These are phyloP conservation scores for Populus trichocarpa DNA, from an alignment of 441 rosid genomes.

Conservation along the genomic window DNA sequence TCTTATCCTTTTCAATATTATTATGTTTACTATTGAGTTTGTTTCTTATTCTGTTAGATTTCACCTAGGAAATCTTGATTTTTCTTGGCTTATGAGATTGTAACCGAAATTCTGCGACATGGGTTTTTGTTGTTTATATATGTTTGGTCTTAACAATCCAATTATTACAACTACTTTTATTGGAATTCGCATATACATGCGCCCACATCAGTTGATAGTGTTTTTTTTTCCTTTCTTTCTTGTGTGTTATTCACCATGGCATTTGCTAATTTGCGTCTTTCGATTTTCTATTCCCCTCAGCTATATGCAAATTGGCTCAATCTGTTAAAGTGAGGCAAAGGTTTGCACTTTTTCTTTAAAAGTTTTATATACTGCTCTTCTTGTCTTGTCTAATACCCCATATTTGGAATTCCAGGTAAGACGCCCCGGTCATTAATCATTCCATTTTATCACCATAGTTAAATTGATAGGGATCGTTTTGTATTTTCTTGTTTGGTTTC, in stretches of 20 bases:
- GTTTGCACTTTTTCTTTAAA: conserved; percentile 32
- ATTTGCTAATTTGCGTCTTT: neutral
- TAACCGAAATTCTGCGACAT: too few relatives aligned
- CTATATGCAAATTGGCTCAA: conserved; percentile 70
- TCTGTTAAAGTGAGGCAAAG: conserved; percentile 85
- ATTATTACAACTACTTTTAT: too few relatives aligned
- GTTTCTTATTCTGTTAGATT: conserved; percentile 1
- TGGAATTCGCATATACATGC: neutral
- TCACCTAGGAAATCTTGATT: neutral
- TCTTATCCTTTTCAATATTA: neutral
- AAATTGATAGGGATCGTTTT: neutral
- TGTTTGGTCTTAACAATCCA: too few relatives aligned
- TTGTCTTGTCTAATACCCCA: neutral
- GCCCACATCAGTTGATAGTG: neutral
- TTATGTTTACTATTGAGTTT: neutral
- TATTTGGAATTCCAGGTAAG: too few relatives aligned
- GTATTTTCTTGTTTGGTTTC: neutral
- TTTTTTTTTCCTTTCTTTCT: neutral
- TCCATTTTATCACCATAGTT: neutral
- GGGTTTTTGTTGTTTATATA: too few relatives aligned
- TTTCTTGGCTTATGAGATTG: neutral
- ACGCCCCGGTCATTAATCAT: neutral
- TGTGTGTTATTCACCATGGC: neutral
- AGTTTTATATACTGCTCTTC: neutral
- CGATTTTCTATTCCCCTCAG: conserved; percentile 28